These are phyloP conservation scores for Monosporascus cannonballus DNA, from an alignment of 2,329 filamentous ascomycete genomes.

Conservation along the genomic window DNA sequence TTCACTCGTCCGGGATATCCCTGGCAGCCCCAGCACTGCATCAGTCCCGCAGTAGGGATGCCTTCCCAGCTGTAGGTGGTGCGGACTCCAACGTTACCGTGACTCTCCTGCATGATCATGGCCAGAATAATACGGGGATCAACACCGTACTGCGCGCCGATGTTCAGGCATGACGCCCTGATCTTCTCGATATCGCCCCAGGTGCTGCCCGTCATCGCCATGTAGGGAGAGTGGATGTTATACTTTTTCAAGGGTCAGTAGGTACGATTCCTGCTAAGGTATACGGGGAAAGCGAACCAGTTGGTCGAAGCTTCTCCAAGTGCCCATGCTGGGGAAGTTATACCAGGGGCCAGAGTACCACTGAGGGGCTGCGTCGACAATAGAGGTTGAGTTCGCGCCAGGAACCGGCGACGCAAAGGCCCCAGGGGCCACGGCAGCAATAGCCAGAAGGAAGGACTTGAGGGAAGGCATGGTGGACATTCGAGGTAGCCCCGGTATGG, in stretches of 20 bases:
- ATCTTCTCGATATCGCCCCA: background rate
- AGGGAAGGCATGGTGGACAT: background rate
- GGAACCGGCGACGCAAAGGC: background rate
- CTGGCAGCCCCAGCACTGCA: conserved; percentile 31
- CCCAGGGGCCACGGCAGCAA: background rate
- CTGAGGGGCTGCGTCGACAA: background rate
- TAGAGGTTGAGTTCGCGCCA: background rate
- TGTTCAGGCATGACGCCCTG: background rate
- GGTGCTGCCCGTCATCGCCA: background rate
- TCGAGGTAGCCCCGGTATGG: too few species aligned
- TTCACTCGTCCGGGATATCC: conserved; percentile 27
- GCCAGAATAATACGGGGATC: conserved; percentile 27
- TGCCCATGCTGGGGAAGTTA: background rate
- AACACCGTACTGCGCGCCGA: background rate
- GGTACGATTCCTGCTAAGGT: background rate
- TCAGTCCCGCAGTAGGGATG: conserved; percentile 30
- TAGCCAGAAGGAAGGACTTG: background rate
- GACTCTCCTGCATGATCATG: conserved; percentile 37
- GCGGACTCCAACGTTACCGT: conserved; percentile 30
- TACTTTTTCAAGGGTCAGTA: background rate
- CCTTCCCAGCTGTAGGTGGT: conserved; percentile 29
- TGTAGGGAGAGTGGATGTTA: background rate
- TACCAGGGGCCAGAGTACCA: background rate
- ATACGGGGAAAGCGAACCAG: background rate
- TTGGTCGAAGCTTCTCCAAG: background rate